Evolutionary conservation across 2,329 filamentous ascomycete species (phyloP), one percentile per base, ranked within the genome.

Genomic region (Atkinsonella texensis): DNA sequence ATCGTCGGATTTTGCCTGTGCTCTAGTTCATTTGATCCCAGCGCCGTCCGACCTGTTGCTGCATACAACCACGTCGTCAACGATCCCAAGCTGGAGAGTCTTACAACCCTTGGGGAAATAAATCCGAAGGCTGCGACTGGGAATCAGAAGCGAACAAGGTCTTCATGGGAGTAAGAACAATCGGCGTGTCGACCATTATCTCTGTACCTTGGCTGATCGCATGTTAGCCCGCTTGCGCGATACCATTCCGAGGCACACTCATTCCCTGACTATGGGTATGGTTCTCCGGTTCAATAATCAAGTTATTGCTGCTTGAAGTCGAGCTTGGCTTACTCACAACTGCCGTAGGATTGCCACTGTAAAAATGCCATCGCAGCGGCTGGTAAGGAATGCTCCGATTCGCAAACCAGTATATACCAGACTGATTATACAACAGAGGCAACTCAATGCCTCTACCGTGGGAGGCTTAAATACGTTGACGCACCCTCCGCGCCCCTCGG

Each of bases 251-350:
- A 65, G 53, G 62, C 62, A 55, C 62, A 64, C 58, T 69, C 66
- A 53, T 68, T 69, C 57, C 68, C 68, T 48, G 68, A 71, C 60
- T 71, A 71, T 70, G 68, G 65, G 68, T 70, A 65, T 50, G 59
- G 53, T 52, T 55, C 47, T 46, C 12, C 18, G 35, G 2, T 20
- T 9, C 20, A 28, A 18, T 8, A 9, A 33, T 15, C 2, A 15
- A 20, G 18, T n/a, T 38, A 12, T 42, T 20, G 6, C 12, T 28
- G 4, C 23, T 10, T 15, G 23, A 8, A 32, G 13, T 45, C 8
- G 6, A 20, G 10, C 43, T 23, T 47, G 20, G 33, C 18, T 40
- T 52, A 52, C 59, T 63, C 56, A 58, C 58, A 45, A 45, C 32
- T 18, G 44, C 43, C 43, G 52, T 53, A 55, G 65, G 63, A 60